Evolutionary conservation across 2,329 filamentous ascomycete species (phyloP), one percentile per base, ranked within the genome.

Genomic region (Calonectria henricotiae): DNA sequence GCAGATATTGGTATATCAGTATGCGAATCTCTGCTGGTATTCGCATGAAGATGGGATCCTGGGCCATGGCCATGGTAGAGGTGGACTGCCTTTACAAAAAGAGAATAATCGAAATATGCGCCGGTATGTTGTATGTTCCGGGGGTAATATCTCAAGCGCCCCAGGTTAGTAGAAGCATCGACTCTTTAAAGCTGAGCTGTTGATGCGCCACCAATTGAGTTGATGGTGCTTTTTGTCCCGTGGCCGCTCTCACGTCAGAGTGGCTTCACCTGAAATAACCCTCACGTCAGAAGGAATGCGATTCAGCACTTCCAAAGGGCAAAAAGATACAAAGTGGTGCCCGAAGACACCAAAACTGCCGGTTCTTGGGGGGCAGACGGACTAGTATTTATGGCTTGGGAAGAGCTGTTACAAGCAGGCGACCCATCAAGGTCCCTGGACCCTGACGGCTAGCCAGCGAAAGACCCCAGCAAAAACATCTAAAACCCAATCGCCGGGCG

Each of bases 1-100:
- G 82, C 13, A 88, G 81, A 47, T 85, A 81, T 13, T 80, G 75
- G 73, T 85, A 86, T 67, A 86, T 84, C 70, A 85, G 75, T 69
- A 85, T 76, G 30, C 84, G 84, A 62, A 86, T 79, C 75, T 86
- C 84, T 8, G 79, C 76, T 8, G 84, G 85, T 30, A 83, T 77
- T 44, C 76, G 75, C 77, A 85, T 73, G 30, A 84, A 72, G 32
- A 70, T 69, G 9, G 78, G 68, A 54, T 75, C 65, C 51, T 72
- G 62, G 39, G 69, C 46, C 76, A 77, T 79, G 68, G 62, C 69
- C 58, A 39, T 61, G 25, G 61, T 20, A 13, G n/a, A 25, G 20
- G 32, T 39, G 23, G n/a, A 37, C 17, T 4, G 30, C 60, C 30
- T 47, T 62, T 46, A 61, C 46, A 35, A 30, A 55, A 58, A 27